Evolutionary conservation across 495 filamentous ascomycete species (phyloP).

Genomic region (Aspergillus haitiensis): DNA sequence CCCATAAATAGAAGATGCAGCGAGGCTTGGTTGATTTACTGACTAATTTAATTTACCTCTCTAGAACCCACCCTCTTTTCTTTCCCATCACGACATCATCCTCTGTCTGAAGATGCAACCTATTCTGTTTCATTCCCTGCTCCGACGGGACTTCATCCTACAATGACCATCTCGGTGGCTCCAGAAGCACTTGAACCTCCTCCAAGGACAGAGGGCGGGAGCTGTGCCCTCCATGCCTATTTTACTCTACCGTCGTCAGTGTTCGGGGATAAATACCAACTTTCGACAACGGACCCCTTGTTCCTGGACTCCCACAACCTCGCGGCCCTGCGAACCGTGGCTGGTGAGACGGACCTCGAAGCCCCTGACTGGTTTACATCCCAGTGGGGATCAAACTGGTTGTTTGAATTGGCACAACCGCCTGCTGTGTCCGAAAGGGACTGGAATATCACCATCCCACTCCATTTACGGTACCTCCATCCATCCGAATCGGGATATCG

Average conservation of each 20-base stretch:
- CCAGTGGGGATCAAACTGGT: slow-evolving; percentile 76
- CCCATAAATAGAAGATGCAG: not conserved
- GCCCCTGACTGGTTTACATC: slow-evolving; percentile 78
- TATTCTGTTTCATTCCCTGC: slow-evolving; percentile 56
- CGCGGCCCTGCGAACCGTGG: slow-evolving; percentile 61
- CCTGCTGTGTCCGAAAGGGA: slow-evolving; percentile 24
- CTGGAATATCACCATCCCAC: slow-evolving; percentile 77
- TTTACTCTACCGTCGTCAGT: slow-evolving; percentile 80
- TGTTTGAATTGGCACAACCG: slow-evolving; percentile 69
- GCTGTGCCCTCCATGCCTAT: slow-evolving; percentile 77
- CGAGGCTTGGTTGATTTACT: slow-evolving; percentile 12
- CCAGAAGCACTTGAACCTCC: slow-evolving; percentile 33
- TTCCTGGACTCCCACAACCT: slow-evolving; percentile 78
- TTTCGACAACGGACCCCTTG: slow-evolving; percentile 62
- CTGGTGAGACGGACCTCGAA: slow-evolving; percentile 87
- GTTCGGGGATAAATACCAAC: slow-evolving; percentile 86
- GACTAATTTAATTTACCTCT: not conserved
- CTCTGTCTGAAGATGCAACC: slow-evolving; percentile 41
- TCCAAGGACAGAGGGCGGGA: slow-evolving; percentile 35
- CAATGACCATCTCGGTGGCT: slow-evolving; percentile 59
- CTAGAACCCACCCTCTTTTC: slow-evolving; percentile 77
- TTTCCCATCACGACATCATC: slow-evolving; percentile 85
- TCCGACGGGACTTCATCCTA: slow-evolving; percentile 89
- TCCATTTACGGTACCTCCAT: slow-evolving; percentile 83
- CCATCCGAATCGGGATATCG: slow-evolving; percentile 55